Evolutionary conservation across 371 early-diverging fungal genomes (phyloP).

Genomic region (Haplosporangium sp.): DNA sequence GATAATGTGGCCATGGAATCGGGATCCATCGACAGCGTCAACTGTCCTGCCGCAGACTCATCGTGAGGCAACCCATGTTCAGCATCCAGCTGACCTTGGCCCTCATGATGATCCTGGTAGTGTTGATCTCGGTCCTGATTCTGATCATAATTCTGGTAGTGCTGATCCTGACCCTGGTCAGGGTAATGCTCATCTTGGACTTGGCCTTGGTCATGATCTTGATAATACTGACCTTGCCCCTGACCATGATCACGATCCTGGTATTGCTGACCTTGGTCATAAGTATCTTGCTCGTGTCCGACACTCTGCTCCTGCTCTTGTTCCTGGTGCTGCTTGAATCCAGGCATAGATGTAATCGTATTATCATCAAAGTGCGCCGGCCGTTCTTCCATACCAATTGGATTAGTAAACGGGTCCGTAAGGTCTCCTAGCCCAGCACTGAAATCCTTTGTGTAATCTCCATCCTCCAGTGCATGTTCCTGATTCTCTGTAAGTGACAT

Average conservation of each 20-base stretch:
- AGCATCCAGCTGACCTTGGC: neutral
- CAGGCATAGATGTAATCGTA: slow-evolving; percentile 16
- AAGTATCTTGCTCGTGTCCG: too few species aligned
- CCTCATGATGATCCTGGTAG: neutral
- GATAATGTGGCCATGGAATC: neutral
- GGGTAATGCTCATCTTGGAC: too few species aligned
- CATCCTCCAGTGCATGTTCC: slow-evolving; percentile 3
- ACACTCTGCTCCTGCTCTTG: neutral
- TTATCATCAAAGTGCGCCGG: slow-evolving; percentile 23
- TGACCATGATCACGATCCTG: too few species aligned
- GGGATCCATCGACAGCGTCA: neutral
- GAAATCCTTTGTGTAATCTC: slow-evolving; percentile 22
- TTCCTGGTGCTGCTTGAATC: slow-evolving; percentile 2
- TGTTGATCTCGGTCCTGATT: neutral
- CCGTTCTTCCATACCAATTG: slow-evolving; percentile 4
- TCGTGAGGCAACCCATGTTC: neutral
- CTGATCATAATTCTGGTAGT: too few species aligned
- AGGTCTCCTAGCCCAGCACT: slow-evolving; percentile 13
- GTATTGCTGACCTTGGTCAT: too few species aligned
- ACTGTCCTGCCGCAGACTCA: too few species aligned
- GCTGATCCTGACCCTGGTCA: neutral
- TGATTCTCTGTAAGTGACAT: neutral
- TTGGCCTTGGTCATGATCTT: too few species aligned
- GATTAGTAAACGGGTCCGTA: slow-evolving; percentile 13
- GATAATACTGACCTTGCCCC: too few species aligned